A percentile compares a stretch with the other conserved stretches of the same genome.
Evolutionary conservation across 768 basidiomycete species (phyloP).

Genomic region (Agrocybe praecox): DNA sequence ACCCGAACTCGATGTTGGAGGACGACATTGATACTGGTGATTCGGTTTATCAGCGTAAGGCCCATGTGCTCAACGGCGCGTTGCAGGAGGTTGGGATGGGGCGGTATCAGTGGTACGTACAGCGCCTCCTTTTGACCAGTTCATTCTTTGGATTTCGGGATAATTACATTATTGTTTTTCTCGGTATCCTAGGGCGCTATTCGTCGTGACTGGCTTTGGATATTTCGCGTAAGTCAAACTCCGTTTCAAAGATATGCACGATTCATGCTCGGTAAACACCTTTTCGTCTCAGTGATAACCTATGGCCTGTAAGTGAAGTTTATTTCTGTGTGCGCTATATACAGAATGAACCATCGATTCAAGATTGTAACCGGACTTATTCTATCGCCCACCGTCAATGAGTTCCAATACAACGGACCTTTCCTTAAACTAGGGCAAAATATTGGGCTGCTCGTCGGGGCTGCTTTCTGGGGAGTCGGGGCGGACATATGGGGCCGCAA

Average conservation of each 20-base stretch:
- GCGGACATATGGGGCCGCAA: slow-evolving; percentile 74
- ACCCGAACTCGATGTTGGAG: not conserved
- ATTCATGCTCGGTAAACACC: not conserved
- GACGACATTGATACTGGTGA: slow-evolving; percentile 13
- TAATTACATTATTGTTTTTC: too few species aligned
- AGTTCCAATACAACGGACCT: slow-evolving; percentile 64
- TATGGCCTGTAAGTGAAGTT: slow-evolving; percentile 28
- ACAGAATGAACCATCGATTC: too few species aligned
- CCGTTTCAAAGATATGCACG: not conserved
- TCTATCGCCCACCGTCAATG: slow-evolving; percentile 60
- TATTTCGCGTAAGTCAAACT: slow-evolving; percentile 26
- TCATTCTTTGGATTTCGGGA: too few species aligned
- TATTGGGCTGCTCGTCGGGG: slow-evolving; percentile 70
- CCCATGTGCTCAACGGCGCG: slow-evolving; percentile 17
- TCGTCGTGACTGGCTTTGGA: slow-evolving; percentile 31
- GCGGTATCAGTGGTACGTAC: slow-evolving; percentile 31
- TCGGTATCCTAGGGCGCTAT: slow-evolving; percentile 22
- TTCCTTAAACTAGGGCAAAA: slow-evolving; percentile 73
- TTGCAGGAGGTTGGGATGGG: slow-evolving; percentile 30
- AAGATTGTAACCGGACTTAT: slow-evolving; percentile 45
- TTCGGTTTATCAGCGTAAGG: slow-evolving; percentile 15
- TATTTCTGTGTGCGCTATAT: too few species aligned
- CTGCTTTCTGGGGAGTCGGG: slow-evolving; percentile 67
- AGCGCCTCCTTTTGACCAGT: too few species aligned
- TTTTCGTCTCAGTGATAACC: slow-evolving; percentile 22